Base-by-base conservation (phyloP, 106 monocot species). In the Agapanthus africanus region DNA sequence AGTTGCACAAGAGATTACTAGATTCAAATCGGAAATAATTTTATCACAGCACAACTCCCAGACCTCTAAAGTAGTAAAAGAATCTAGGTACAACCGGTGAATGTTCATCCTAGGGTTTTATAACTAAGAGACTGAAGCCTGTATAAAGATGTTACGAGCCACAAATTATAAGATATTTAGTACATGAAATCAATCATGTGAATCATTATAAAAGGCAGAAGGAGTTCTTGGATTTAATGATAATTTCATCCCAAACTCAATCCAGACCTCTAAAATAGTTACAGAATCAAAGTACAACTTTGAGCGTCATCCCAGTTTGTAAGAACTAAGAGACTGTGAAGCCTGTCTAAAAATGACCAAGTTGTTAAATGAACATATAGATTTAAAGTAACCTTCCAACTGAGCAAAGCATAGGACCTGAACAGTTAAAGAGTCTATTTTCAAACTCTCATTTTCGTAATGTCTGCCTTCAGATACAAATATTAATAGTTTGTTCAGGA, bases 1-100 rank as follows among this genome's bases (percentile, higher is more conserved):
- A 66, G 46, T 47, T 5, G 46, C 46, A 47, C 46, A 47, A 47
- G 46, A 47, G n/a, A n/a, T n/a, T n/a, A n/a, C n/a, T n/a, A n/a
- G n/a, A n/a, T n/a, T 7, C 19, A 47, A 47, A 47, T 47, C 13
- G 19, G 19, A 19, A 15, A 47, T 47, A 19, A 19, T 5, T 13
- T 47, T 47, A 19, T 15, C 46, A 15, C 46, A 47, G 3, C 46
- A 15, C 46, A 47, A 19, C 19, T 47, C 19, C 46, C 15, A 2
- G 46, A 47, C 6, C 6, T n/a, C n/a, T 15, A 7, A 47, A 47
- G 46, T 47, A 47, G 6, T 13, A 47, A n/a, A n/a, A n/a, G n/a
- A n/a, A n/a, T n/a, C n/a, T n/a, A n/a, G n/a, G n/a, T n/a, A n/a
- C n/a, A n/a, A n/a, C n/a, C n/a, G n/a, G n/a, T n/a, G n/a, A n/a